Percentiles rank a stretch among this genome's conserved stretches.
These are phyloP conservation scores for Carex cristatella DNA, from an alignment of 176 grass and related monocot genomes.

Conservation along the genomic window DNA sequence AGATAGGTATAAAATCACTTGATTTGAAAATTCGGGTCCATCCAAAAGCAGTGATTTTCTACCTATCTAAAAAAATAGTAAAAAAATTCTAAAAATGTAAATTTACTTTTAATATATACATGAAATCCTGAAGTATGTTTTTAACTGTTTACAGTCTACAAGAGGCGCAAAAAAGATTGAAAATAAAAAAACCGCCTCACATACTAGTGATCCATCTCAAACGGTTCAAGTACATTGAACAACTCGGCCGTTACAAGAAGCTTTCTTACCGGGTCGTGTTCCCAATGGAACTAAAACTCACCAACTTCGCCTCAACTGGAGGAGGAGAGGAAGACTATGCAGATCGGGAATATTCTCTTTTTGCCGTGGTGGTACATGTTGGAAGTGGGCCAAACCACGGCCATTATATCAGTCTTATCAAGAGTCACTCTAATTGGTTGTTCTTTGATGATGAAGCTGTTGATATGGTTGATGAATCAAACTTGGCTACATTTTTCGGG, in stretches of 20 bases:
- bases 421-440: constrained; percentile 95
- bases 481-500: constrained; percentile 79
- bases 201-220: constrained; percentile 96
- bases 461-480: constrained; percentile 94
- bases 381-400: constrained; percentile 97
- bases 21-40: too few relatives aligned
- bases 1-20: too few relatives aligned
- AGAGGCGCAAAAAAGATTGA: constrained; percentile 98
- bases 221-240: constrained; percentile 92
- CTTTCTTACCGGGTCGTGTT: constrained; percentile 95
- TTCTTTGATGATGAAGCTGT: constrained; percentile 95
- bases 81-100: too few relatives aligned
- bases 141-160: constrained; percentile 58
- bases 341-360: constrained; percentile 86
- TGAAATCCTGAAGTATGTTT: neutral
- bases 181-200: constrained; percentile 91
- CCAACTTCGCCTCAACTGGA: constrained; percentile 32
- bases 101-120: neutral
- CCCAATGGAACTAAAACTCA: constrained; percentile 92
- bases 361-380: constrained; percentile 89
- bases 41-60: too few relatives aligned
- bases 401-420: constrained; percentile 92
- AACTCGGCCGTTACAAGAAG: constrained; percentile 90
- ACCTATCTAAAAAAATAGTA: too few relatives aligned
- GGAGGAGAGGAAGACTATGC: constrained; percentile 40